These are phyloP conservation scores for Botrytis porri DNA, from an alignment of 2,329 filamentous ascomycete species.

Conservation along the genomic window DNA sequence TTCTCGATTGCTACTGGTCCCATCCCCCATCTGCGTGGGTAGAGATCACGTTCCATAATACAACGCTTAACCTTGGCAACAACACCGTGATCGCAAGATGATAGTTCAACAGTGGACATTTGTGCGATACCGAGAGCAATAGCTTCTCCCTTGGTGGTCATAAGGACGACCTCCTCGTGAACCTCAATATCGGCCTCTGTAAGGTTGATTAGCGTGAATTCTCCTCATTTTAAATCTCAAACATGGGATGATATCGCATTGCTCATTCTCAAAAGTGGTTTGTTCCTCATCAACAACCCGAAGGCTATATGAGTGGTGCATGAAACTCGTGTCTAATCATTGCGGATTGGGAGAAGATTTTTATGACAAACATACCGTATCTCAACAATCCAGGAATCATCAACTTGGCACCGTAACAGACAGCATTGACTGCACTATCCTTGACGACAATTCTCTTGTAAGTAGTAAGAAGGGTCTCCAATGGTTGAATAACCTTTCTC, in stretches of 20 bases:
- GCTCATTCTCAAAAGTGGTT: constrained; percentile 19
- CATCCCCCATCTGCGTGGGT: constrained; percentile 94
- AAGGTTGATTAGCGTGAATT: constrained; percentile 32
- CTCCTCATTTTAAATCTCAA: not conserved
- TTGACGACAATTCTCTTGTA: constrained; percentile 99
- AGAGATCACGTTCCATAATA: constrained; percentile 99
- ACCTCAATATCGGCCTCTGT: constrained; percentile 85
- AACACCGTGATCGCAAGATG: constrained; percentile 94
- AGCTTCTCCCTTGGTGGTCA: constrained; percentile 98
- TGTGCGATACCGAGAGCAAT: constrained; percentile 94
- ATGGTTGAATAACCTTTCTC: constrained; percentile 82
- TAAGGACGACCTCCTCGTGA: constrained; percentile 93
- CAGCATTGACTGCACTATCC: constrained; percentile 92
- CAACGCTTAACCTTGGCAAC: constrained; percentile 99
- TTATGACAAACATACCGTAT: constrained; percentile 63
- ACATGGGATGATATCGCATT: not conserved
- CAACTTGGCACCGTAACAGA: constrained; percentile 97
- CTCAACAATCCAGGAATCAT: constrained; percentile 96
- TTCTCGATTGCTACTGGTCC: constrained; percentile 92
- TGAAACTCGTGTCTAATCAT: constrained; percentile 94
- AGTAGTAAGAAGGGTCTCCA: constrained; percentile 85
- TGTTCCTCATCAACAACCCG: constrained; percentile 84
- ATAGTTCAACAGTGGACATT: constrained; percentile 97
- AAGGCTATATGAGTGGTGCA: constrained; percentile 99
- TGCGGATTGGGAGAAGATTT: constrained; percentile 37